Evolutionary conservation across 2,329 filamentous ascomycete species (phyloP).

Genomic region (Remersonia thermophila): DNA sequence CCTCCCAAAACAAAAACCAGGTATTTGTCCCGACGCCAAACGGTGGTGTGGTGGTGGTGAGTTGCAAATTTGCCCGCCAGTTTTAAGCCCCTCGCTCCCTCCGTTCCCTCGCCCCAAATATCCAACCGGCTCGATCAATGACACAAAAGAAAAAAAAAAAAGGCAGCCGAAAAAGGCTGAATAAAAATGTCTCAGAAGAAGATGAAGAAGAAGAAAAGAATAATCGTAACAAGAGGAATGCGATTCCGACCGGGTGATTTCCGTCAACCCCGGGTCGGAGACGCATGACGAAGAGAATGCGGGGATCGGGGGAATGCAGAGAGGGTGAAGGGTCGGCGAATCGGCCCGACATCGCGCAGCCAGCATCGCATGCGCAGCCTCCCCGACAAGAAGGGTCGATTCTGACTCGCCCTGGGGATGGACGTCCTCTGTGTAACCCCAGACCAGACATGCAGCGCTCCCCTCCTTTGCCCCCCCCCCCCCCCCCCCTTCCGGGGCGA

Average conservation of each 20-base stretch:
- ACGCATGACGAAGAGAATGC: slow-evolving; percentile 13
- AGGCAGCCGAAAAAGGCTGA: slow-evolving; percentile 1
- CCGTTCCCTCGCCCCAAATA: no score
- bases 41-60: no score
- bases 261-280: slow-evolving; percentile 1
- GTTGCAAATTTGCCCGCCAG: background rate
- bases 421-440: slow-evolving; percentile 5
- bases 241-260: slow-evolving; percentile 6
- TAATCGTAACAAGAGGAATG: slow-evolving; percentile 1
- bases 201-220: slow-evolving; percentile 3
- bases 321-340: slow-evolving; percentile 4
- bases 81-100: background rate
- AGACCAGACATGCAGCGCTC: slow-evolving; percentile 2
- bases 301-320: slow-evolving; percentile 10
- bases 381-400: slow-evolving; percentile 2
- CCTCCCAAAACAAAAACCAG: background rate
- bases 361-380: slow-evolving; percentile 10
- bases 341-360: slow-evolving; percentile 9
- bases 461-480: no score
- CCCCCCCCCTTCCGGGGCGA: no score
- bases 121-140: background rate
- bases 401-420: slow-evolving; percentile 5
- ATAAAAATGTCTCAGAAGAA: background rate
- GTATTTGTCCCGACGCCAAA: background rate
- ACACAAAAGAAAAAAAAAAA: background rate